Evolutionary conservation across 2,329 filamentous ascomycete genomes (phyloP), one percentile per base, ranked within the genome.

Genomic region (Gnomoniopsis smithogilvyi): DNA sequence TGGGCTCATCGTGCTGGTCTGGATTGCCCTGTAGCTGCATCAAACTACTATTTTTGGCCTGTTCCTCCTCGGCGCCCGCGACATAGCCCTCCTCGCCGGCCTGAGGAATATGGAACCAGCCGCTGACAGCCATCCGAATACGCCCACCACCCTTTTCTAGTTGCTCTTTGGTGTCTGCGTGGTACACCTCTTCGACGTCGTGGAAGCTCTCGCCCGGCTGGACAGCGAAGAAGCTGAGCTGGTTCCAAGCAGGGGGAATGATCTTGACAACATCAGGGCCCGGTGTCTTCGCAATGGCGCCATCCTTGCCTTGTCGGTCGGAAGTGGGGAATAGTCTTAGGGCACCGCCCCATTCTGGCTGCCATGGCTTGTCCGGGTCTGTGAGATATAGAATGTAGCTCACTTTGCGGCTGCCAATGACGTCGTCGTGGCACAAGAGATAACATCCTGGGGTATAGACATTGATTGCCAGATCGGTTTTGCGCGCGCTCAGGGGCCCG

Each of bases 381-480:
- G 92, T 94, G 63, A 99, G 80, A 73, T 99, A 99, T 61, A 99
- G 80, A 65, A 99, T 99, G 74, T 97, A 99, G 80, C 93, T 97
- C 68, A 99, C 88, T 65, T 93, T 88, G 62, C 95, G 85, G 69
- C 90, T 96, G n/a, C 95, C 95, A 73, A 99, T 99, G 62, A 99
- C 95, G 75, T 99, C 95, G 79, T 99, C 95, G 70, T 99, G 95
- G 75, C 95, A 98, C 33, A 99, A 81, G 26, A 99, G 82, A 73
- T 96, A 96, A 71, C 94, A 98, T 45, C 95, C 94, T 6, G 95
- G 94, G 0, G 92, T 97, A 74, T 99, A 99, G 53, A 99, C 88
- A 71, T 99, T 99, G 80, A 99, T 96, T 60, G 95, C 95, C 92
- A 99, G 96, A 74, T 99, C 95, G 19, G 95, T 98, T 81, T 98